Percentiles rank a stretch among this genome's conserved stretches.
Evolutionary conservation across 176 grass and related monocot species (phyloP).

Genomic region (Bonia amplexicaulis): DNA sequence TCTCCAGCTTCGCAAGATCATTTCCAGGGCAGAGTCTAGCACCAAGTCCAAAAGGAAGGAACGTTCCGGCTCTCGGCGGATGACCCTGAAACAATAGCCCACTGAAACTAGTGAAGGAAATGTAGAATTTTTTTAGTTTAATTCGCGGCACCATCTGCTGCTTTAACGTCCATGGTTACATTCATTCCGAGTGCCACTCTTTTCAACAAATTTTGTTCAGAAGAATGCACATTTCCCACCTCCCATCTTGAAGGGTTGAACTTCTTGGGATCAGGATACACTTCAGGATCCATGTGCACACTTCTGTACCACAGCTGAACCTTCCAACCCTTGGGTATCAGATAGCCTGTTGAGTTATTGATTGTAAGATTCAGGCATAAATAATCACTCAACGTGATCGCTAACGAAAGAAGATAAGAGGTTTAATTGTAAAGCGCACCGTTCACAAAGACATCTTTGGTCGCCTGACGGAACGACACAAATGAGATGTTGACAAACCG

Average conservation of each 20-base stretch:
- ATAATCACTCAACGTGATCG: neutral
- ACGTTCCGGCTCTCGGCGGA: conserved; percentile 65
- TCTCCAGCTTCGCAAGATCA: conserved; percentile 93
- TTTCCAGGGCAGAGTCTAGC: conserved; percentile 75
- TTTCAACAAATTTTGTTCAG: neutral
- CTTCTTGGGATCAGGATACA: conserved; percentile 61
- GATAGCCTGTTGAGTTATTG: conserved; percentile 45
- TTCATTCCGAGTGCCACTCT: neutral
- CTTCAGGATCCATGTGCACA: conserved; percentile 85
- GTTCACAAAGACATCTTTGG: conserved; percentile 52
- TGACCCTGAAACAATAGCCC: conserved; percentile 33
- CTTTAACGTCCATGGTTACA: neutral
- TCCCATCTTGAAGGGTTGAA: conserved; percentile 92
- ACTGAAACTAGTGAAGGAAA: neutral
- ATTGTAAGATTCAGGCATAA: neutral
- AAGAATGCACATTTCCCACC: conserved; percentile 29
- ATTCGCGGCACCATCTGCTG: neutral
- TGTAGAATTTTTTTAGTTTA: neutral
- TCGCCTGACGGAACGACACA: conserved; percentile 69
- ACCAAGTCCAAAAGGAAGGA: conserved; percentile 74
- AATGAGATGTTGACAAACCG: conserved; percentile 79
- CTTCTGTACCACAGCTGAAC: conserved; percentile 82
- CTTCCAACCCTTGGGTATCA: conserved; percentile 88
- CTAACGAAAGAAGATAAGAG: neutral
- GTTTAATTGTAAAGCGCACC: conserved; percentile 29